phyloP scores from a whole-genome alignment of 768 basidiomycete genomes.

The Agaricus subrufescens region DNA sequence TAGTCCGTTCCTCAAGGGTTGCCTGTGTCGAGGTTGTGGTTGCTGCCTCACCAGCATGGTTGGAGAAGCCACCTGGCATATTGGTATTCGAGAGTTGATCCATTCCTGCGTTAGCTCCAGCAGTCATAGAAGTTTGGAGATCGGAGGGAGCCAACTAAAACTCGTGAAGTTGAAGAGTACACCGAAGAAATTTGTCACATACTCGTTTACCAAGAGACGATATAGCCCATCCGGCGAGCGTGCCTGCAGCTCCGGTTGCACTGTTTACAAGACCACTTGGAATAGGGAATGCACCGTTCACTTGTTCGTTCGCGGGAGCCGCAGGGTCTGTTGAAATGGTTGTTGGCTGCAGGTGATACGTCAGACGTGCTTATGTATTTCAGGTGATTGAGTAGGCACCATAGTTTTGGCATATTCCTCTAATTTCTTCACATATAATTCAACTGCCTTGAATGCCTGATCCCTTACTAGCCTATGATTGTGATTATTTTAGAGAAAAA shows the following conservation, averaged over 20 bases:
- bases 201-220: constrained; percentile 85
- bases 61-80: constrained; percentile 13
- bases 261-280: constrained; percentile 68
- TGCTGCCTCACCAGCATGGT: constrained; percentile 20
- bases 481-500: not conserved
- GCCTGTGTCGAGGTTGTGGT: constrained; percentile 16
- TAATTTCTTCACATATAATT: constrained; percentile 79
- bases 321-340: constrained; percentile 26
- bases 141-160: constrained; percentile 68
- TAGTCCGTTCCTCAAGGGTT: constrained; percentile 8
- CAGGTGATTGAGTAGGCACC: constrained; percentile 41
- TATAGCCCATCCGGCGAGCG: constrained; percentile 94
- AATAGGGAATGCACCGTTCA: constrained; percentile 23
- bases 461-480: constrained; percentile 77
- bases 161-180: not conserved
- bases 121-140: constrained; percentile 61
- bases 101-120: constrained; percentile 40
- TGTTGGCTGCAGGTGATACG: constrained; percentile 28
- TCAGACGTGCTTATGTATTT: not conserved
- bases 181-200: constrained; percentile 3
- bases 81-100: constrained; percentile 10
- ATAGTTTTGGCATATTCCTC: constrained; percentile 76
- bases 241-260: constrained; percentile 88
- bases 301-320: constrained; percentile 18
- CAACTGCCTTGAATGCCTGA: constrained; percentile 92